Percentiles rank a stretch among this genome's conserved stretches.
phyloP scores from a whole-genome alignment of 1,284 basidiomycete genomes.

The Schizophyllum commune region DNA sequence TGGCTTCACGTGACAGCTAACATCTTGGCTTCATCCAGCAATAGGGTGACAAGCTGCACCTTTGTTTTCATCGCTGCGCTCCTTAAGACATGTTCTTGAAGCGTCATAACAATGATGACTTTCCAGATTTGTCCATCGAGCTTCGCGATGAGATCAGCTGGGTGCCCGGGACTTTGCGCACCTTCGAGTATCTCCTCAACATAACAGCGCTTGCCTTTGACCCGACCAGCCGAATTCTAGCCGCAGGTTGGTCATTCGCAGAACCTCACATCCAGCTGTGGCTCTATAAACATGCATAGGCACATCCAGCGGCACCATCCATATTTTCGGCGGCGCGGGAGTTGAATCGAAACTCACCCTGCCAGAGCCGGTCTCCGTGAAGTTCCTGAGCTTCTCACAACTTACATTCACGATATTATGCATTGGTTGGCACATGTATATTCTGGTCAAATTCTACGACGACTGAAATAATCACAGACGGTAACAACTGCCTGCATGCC shows the following conservation, averaged over 20 bases:
- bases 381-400: conserved; percentile 56
- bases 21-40: background rate
- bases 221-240: conserved; percentile 67
- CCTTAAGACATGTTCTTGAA: conserved; percentile 28
- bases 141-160: conserved; percentile 50
- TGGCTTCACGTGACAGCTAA: no score
- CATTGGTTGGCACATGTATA: conserved; percentile 37
- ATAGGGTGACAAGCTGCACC: background rate
- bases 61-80: background rate
- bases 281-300: conserved; percentile 33
- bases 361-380: conserved; percentile 43
- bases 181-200: conserved; percentile 46
- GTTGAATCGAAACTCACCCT: conserved; percentile 49
- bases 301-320: conserved; percentile 45
- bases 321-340: conserved; percentile 59
- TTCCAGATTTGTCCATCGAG: conserved; percentile 47
- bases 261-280: background rate
- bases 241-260: conserved; percentile 41
- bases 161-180: conserved; percentile 40
- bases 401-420: conserved; percentile 52
- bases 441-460: conserved; percentile 1
- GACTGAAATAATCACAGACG: conserved; percentile 36
- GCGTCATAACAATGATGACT: conserved; percentile 21
- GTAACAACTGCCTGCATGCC: conserved; percentile 55
- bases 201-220: conserved; percentile 61